Evolutionary conservation across 2,329 filamentous ascomycete species (phyloP).

Genomic region (Xylariaceae sp.): DNA sequence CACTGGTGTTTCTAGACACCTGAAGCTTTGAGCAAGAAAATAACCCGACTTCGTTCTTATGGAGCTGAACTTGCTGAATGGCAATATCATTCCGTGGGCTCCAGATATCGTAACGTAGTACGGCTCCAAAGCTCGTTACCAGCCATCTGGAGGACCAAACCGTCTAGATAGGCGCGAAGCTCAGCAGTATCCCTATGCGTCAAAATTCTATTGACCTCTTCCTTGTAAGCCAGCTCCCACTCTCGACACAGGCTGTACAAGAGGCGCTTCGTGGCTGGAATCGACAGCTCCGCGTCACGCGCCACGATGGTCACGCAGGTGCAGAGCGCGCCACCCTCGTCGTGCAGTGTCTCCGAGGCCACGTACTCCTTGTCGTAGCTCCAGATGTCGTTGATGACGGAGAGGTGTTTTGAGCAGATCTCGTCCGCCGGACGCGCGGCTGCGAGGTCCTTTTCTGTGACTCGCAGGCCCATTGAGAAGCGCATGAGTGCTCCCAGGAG

Average conservation of each 20-base stretch:
- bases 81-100: neutral
- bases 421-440: slow-evolving; percentile 27
- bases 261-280: slow-evolving; percentile 25
- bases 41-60: too few relatives aligned
- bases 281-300: slow-evolving; percentile 3
- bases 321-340: slow-evolving; percentile 31
- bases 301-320: slow-evolving; percentile 22
- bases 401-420: slow-evolving; percentile 38
- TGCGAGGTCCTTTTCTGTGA: slow-evolving; percentile 29
- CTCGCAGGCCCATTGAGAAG: slow-evolving; percentile 34
- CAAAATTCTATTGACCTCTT: slow-evolving; percentile 12
- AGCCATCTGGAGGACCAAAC: slow-evolving; percentile 9
- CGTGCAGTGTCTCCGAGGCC: slow-evolving; percentile 17
- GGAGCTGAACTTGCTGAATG: too few relatives aligned
- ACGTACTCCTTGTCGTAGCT: slow-evolving; percentile 24
- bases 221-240: slow-evolving; percentile 30
- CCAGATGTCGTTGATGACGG: slow-evolving; percentile 30
- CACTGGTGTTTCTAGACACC: neutral
- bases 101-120: slow-evolving; percentile 5
- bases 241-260: slow-evolving; percentile 32
- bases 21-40: neutral
- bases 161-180: slow-evolving; percentile 7
- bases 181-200: neutral
- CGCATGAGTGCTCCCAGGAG: slow-evolving; percentile 37
- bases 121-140: slow-evolving; percentile 14